Percentiles rank a stretch among this genome's conserved stretches.
These are phyloP conservation scores for Cordyceps tenuipes DNA, from an alignment of 2,329 filamentous ascomycete genomes.

Conservation along the genomic window DNA sequence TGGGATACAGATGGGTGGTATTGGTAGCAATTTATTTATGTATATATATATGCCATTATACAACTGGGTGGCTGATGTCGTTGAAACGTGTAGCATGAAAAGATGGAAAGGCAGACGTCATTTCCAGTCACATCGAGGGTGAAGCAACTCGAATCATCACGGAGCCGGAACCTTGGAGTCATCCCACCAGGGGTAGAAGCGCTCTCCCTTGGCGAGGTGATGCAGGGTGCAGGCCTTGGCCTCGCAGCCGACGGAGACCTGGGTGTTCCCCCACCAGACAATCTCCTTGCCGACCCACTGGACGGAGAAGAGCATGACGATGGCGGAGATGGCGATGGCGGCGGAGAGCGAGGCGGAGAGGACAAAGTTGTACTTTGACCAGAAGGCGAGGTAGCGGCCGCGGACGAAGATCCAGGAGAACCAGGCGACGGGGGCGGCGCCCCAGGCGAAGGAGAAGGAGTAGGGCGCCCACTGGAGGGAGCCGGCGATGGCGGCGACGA, in stretches of 20 bases:
- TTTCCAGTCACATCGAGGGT: background rate
- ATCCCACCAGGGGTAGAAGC: slow-evolving; percentile 23
- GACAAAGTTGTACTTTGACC: slow-evolving; percentile 43
- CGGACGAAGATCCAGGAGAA: slow-evolving; percentile 41
- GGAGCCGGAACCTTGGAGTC: slow-evolving; percentile 16
- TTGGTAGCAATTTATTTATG: background rate
- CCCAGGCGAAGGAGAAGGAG: slow-evolving; percentile 38
- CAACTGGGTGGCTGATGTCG: background rate
- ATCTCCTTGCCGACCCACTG: slow-evolving; percentile 29
- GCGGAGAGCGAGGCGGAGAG: slow-evolving; percentile 37
- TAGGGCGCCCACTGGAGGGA: slow-evolving; percentile 34
- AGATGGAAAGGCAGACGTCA: background rate
- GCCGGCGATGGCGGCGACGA: slow-evolving; percentile 34
- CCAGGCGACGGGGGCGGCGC: slow-evolving; percentile 38
- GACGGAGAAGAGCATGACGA: slow-evolving; percentile 41
- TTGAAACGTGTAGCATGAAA: background rate
- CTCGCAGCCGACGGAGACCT: slow-evolving; percentile 19
- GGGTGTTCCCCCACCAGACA: slow-evolving; percentile 38
- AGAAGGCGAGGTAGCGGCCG: slow-evolving; percentile 36
- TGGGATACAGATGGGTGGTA: no score
- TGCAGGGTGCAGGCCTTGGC: slow-evolving; percentile 17
- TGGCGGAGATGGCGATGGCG: slow-evolving; percentile 36
- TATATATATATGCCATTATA: background rate
- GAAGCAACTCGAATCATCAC: background rate
- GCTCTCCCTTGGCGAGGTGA: slow-evolving; percentile 18